Evolutionary conservation across 2,329 filamentous ascomycete species (phyloP), one percentile per base, ranked within the genome.

Genomic region (Penicillium sp.): DNA sequence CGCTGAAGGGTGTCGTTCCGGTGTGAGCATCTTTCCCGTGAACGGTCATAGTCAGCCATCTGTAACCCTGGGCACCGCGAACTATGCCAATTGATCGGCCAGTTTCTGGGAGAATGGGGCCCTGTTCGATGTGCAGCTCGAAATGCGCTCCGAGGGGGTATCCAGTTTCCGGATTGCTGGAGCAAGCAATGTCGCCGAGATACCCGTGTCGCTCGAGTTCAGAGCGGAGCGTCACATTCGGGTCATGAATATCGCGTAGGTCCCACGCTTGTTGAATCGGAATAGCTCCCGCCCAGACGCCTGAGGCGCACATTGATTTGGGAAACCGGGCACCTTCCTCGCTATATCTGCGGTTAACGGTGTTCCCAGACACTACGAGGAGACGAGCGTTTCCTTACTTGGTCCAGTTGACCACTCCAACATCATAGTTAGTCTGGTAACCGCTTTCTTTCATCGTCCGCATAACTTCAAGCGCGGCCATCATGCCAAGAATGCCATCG

Each of bases 61-160:
- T 78, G 63, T 87, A 88, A 4, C 81, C 82, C 63, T 88, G 85
- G 0, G 84, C 84, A 2, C 84, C 84, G 22, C 77, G 76, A 0
- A 89, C 86, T 2, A 86, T 75, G 7, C 83, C 82, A 47, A 89
- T 78, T 46, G 82, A 82, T 49, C 80, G 75, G 12, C 75, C 68
- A 12, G 76, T 74, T 19, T 77, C 76, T 59, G 88, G 84, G 0
- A 91, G 75, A 12, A 88, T 80, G 0, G 86, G 85, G 0, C 86
- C 86, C 64, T 92, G 88, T 64, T 91, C 88, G 39, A 91, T 91
- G 62, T 91, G 88, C 3, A 91, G 74, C 65, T 91, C 87, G 60
- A 91, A 90, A 63, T 90, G 87, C 0, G 86, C 87, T 0, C 79
- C 84, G 63, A 90, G 81, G 0, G 85, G 84, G 34, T 76, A 78